Conservation (phyloP, 805 yeast species). For the Sugiyamaella smithiae region DNA sequence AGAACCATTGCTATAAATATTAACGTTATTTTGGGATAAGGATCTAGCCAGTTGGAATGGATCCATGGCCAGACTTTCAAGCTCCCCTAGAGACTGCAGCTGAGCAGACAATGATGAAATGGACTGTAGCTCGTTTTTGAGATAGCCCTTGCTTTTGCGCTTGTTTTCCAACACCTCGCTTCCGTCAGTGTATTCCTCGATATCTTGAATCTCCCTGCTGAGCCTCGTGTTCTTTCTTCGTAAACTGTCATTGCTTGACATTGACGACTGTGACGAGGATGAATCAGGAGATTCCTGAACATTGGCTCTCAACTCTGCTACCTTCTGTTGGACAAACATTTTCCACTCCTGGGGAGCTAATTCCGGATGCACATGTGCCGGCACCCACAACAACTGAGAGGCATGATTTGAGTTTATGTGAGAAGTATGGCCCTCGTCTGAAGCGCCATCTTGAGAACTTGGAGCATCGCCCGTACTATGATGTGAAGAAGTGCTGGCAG, state of each 20-base stretch:
- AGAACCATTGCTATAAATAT: slow-evolving; percentile 5
- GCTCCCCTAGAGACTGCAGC: slow-evolving; percentile 65
- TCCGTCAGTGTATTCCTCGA: slow-evolving; percentile 34
- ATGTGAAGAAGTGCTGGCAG: not conserved
- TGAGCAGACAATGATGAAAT: slow-evolving; percentile 54
- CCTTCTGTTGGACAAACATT: slow-evolving; percentile 39
- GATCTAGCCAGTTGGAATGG: slow-evolving; percentile 82
- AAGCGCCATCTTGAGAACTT: not conserved
- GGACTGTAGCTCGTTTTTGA: slow-evolving; percentile 24
- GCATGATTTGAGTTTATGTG: slow-evolving; percentile 21
- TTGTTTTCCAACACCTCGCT: slow-evolving; percentile 31
- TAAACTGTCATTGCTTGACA: slow-evolving; percentile 4
- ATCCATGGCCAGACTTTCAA: slow-evolving; percentile 60
- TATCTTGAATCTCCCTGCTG: slow-evolving; percentile 34
- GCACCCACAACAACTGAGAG: slow-evolving; percentile 75
- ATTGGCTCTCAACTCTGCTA: slow-evolving; percentile 34
- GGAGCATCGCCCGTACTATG: not conserved
- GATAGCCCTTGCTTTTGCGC: slow-evolving; percentile 20
- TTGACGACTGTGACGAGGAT: slow-evolving; percentile 1
- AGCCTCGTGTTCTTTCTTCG: slow-evolving; percentile 32
- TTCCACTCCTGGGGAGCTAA: slow-evolving; percentile 83
- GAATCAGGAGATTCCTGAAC: slow-evolving; percentile 16
- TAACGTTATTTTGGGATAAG: slow-evolving; percentile 43
- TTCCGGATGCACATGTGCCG: slow-evolving; percentile 91
- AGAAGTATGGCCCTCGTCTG: not conserved